Evolutionary conservation across 148 eudicot species (phyloP), one percentile per base, ranked within the genome.

Genomic region (Diospyros lotus): DNA sequence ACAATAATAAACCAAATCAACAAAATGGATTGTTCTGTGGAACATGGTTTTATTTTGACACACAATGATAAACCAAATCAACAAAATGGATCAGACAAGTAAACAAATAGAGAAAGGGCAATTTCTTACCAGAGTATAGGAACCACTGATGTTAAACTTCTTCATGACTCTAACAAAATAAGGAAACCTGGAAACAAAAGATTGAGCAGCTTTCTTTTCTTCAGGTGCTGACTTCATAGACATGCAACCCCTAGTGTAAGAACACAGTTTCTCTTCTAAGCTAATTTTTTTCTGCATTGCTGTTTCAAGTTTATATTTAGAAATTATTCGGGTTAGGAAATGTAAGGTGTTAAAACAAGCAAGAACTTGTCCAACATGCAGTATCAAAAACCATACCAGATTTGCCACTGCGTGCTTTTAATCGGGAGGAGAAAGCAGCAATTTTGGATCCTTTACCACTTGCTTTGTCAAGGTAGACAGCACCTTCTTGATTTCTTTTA

Each of bases 121-220:
- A 52, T 39, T 73, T 76, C 97, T 85, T 81, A 94, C 98, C 90
- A 94, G 77, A 9, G 95, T 92, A 83, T 81, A 88, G 11, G 85
- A 88, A 73, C 89, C 90, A 77, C 84, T 84, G 75, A 90, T 77
- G 79, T 91, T 89, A 75, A 92, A 92, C 80, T 82, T 82, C 61
- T 86, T 89, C 98, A 94, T 92, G 75, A 88, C 85, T 77, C 87
- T 81, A 67, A 90, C 90, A 83, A 94, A 94, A 83, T 90, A 86
- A 28, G 98, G 97, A 66, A 83, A 86, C 63, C 61, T 81, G 40
- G 98, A 91, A 65, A 89, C 78, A 73, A 94, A 88, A 86, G 85
- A 80, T 67, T 85, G 80, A 51, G 92, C 93, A 53, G 89, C 95
- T 71, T 84, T 76, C 84, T 88, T 82, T 79, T 94, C 97, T 76